Evolutionary conservation across 2,329 filamentous ascomycete species (phyloP), one percentile per base, ranked within the genome.

Genomic region (Hymenoscyphus albidus): DNA sequence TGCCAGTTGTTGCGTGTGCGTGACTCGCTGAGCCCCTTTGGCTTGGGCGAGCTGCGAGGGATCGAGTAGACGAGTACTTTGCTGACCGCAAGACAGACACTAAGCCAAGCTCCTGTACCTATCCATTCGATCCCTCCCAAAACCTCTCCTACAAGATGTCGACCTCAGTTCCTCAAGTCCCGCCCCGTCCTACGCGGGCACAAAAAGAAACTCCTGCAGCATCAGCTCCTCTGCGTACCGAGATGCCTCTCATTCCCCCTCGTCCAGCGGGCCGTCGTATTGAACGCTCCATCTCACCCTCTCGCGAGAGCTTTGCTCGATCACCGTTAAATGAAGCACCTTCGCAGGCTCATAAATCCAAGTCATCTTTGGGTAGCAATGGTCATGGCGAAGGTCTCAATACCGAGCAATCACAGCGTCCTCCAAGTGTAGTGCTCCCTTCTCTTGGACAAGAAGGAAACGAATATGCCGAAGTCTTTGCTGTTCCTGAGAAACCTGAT

Each of bases 401-500:
- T 62, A 39, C 72, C 9, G 77, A 82, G 68, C 75, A 81, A 35
- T 78, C 81, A 18, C 72, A 83, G 54, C 89, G 92, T 60, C 86
- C 90, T 42, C 85, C 87, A 59, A 96, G 91, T 74, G 91, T 97
- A 64, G 85, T 63, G 31, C 84, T 97, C 75, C 94, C 94, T 16
- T 90, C 90, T 0, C 83, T 97, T 63, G 94, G 94, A 64, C 88
- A 97, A 75, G 94, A 97, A 79, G 94, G 94, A 68, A 87, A 83
- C 70, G 94, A 97, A 79, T 97, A 97, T 78, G 91, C 86, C 61
- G 89, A 85, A 72, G 79, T 86, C 60, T 77, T 69, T 74, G 76
- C 76, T 27, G 76, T 83, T 40, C 73, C 81, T 40, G 80, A 81
- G n/a, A 82, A 83, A 67, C 69, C 78, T 59, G 77, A 77, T 64